Conservation (phyloP, 2,329 filamentous ascomycete species). For the Cladosporium sp. region DNA sequence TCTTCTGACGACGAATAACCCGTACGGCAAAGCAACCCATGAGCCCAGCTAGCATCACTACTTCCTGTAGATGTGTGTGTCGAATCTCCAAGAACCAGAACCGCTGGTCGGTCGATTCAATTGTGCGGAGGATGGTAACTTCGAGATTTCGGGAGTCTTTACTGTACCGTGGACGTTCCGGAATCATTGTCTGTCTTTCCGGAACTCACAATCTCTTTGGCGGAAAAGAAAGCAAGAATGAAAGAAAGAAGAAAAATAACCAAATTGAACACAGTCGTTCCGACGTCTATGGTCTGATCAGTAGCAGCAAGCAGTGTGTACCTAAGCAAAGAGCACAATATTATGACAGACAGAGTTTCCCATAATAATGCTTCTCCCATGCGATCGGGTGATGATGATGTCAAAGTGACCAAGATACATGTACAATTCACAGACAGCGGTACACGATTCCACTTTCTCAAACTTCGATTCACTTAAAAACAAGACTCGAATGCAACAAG, state of each 20-base stretch:
- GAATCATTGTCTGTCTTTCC: too few species aligned
- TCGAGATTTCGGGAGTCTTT: too few species aligned
- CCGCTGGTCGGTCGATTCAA: conserved; percentile 9
- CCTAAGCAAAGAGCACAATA: background rate
- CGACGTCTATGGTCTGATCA: background rate
- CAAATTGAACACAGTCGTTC: background rate
- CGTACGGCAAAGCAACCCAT: background rate
- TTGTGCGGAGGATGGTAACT: too few species aligned
- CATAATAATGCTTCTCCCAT: background rate
- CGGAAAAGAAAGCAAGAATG: too few species aligned
- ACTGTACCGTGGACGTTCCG: too few species aligned
- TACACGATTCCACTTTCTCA: too few species aligned
- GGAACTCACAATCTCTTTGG: too few species aligned
- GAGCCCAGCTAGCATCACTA: background rate
- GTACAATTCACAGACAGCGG: too few species aligned
- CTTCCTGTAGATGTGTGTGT: background rate
- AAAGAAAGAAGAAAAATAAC: background rate
- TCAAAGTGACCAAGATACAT: too few species aligned
- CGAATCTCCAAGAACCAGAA: background rate
- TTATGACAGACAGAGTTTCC: background rate
- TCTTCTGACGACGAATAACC: background rate
- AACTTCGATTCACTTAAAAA: background rate
- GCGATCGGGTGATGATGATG: too few species aligned
- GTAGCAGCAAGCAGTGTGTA: background rate
- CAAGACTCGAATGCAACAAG: too few species aligned